These are phyloP conservation scores for Camellia granthamiana DNA, from an alignment of 148 eudicot genomes.

Conservation along the genomic window DNA sequence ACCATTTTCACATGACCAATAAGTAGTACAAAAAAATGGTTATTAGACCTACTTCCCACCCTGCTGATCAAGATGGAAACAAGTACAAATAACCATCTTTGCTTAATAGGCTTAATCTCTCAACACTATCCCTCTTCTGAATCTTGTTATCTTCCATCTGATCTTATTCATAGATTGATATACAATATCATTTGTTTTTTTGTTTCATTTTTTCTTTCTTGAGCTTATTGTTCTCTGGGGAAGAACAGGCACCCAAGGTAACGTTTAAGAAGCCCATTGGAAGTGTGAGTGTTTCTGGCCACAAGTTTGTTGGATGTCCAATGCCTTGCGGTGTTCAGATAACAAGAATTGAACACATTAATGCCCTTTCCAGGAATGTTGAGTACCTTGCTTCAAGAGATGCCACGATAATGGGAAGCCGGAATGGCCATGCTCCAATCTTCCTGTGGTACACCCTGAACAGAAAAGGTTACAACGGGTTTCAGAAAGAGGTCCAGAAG, in stretches of 20 bases:
- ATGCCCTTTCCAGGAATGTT: slow-evolving; percentile 50
- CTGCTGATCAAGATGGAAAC: not conserved
- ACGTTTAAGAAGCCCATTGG: slow-evolving; percentile 87
- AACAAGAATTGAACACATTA: slow-evolving; percentile 74
- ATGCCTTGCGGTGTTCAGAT: slow-evolving; percentile 94
- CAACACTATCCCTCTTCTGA: not conserved
- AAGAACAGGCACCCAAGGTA: slow-evolving; percentile 82
- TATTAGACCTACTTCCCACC: not conserved
- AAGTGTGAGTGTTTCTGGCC: slow-evolving; percentile 92
- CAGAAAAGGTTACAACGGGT: slow-evolving; percentile 62
- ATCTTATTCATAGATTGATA: not conserved
- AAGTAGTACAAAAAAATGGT: not conserved
- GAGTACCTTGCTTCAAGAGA: slow-evolving; percentile 69
- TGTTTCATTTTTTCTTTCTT: not conserved
- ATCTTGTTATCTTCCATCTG: not conserved
- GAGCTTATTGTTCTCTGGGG: slow-evolving; percentile 8
- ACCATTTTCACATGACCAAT: not conserved
- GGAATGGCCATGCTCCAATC: slow-evolving; percentile 73
- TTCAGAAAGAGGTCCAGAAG: slow-evolving; percentile 65
- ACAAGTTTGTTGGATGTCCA: slow-evolving; percentile 92
- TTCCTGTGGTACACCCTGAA: slow-evolving; percentile 68
- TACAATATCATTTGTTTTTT: not conserved
- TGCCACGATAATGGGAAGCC: slow-evolving; percentile 75
- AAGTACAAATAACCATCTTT: not conserved
- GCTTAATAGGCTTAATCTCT: not conserved